Evolutionary conservation across 192 early-diverging fungal species (phyloP), one percentile per base, ranked within the genome.

Genomic region (Linnemannia schmuckeri): DNA sequence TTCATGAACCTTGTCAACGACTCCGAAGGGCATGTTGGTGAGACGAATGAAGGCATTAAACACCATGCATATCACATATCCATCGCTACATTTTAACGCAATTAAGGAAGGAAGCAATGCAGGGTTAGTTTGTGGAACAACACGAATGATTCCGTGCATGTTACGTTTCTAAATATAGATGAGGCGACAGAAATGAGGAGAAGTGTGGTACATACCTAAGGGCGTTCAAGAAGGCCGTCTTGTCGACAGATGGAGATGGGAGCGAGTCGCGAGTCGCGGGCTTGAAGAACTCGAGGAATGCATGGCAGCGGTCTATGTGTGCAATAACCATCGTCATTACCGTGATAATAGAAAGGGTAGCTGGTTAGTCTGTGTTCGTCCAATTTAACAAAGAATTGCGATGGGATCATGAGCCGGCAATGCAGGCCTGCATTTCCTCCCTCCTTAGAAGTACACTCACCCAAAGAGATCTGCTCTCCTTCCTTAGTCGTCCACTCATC

Each of bases 1-100:
- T 4, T 90, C 85, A 63, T 93, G 90, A 18, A 91, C 86, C 72
- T 93, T 93, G 75, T 88, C 89, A 33, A 93, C 92, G n/a, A 91
- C 70, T 13, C 92, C 92, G 82, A 93, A 93, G 1, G 91, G 91
- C 61, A 91, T 88, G 66, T 88, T 84, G 17, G 91, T 91, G 54
- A 89, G 85, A 41, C 88, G 83, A 46, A 91, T 87, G n/a, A 93
- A 81, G 6, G 83, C 82, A 78, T 92, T 92, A 77, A 91, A 92
- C 1, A 87, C 89, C 71, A 74, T 87, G 66, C 92, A 93, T 38
- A 93, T 46, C 33, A 91, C 78, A 49, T 89, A 89, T 9, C 91
- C 92, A 57, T 91, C 89, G 5, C 92, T 92, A 69, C 40, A 20
- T 20, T 1, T 18, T 44, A 6, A 63, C 49, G 40, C 37, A 1